Evolutionary conservation across 352 stramenopile species (phyloP), one percentile per base, ranked within the genome.

Genomic region (Pythium rhizo-oryzae): DNA sequence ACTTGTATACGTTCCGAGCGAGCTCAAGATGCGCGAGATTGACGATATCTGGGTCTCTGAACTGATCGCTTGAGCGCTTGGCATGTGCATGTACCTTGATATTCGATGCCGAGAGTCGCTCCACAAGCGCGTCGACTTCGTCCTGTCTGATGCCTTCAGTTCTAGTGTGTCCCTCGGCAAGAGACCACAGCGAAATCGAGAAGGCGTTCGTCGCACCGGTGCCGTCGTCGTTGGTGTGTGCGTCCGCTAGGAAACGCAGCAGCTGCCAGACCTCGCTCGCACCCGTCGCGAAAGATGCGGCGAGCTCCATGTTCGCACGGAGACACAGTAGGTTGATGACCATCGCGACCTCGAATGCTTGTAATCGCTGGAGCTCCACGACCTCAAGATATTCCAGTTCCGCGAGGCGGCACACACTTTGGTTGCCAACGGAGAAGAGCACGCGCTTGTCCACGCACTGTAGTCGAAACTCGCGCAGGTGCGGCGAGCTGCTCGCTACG

Each of bases 381-480:
- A 59, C 24, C 21, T 66, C 49, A 6, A 66, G 37, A 33, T 59
- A 18, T n/a, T 59, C 37, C 23, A 66, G 16, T 25, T 15, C 13
- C 23, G n/a, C 46, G 33, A 66, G 25, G 23, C 18, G 25, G 7
- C 19, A 35, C 11, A 59, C 28, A 1, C 35, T 25, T 6, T 11
- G 8, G 11, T 44, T 16, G 35, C 35, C 23, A 8, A 66, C 53
- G 1, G 43, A 7, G 19, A 66, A 66, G 5, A 66, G 37, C 49
- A 66, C 59, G 16, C 30, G 28, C 18, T 35, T 52, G 53, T 66
- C 59, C 1, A 51, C 23, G 19, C 59, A 66, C 39, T 66, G 59
- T n/a, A 66, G 47, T 3, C 59, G 59, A 18, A 66, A 52, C 28
- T 66, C 59, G 19, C 37, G 49, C 15, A 66, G 37, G 23, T 59